A percentile compares a stretch with the other conserved stretches of the same genome.
Evolutionary conservation across 169 alveolate genomes (phyloP).

Genomic region (Eimeria falciformis): DNA sequence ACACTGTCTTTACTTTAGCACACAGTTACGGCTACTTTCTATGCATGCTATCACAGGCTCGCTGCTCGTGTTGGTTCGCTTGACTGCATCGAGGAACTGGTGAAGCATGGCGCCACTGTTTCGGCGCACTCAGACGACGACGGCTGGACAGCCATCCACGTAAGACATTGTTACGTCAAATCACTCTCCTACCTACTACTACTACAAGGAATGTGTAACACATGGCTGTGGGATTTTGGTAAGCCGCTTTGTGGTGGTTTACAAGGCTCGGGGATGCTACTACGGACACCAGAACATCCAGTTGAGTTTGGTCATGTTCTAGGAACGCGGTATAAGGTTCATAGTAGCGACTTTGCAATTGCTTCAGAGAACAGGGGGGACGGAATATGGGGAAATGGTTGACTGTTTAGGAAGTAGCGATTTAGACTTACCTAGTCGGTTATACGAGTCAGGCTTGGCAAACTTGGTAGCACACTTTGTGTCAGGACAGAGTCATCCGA

Average conservation of each 20-base stretch:
- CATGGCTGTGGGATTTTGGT: neutral
- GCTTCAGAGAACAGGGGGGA: too few species aligned
- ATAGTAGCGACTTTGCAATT: neutral
- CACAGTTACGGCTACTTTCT: conserved; percentile 6
- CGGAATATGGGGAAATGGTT: too few species aligned
- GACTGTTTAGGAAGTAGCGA: too few species aligned
- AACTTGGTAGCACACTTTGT: neutral
- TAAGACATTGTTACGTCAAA: neutral
- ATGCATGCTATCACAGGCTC: conserved; percentile 14
- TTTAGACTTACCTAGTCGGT: too few species aligned
- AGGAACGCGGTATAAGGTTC: neutral
- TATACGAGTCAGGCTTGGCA: neutral
- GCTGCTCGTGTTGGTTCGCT: conserved; percentile 34
- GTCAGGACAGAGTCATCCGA: neutral
- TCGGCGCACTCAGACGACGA: neutral
- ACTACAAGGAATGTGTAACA: neutral
- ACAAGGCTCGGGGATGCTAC: neutral
- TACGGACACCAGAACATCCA: neutral
- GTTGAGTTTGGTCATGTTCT: neutral
- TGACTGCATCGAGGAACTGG: conserved; percentile 2
- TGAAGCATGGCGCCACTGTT: conserved; percentile 4
- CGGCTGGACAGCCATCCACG: conserved; percentile 56
- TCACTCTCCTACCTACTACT: neutral
- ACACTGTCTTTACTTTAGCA: neutral
- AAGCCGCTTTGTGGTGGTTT: neutral